Evolutionary conservation across 164 flowering plant species (phyloP).

Genomic region (Aristolochia contorta): DNA sequence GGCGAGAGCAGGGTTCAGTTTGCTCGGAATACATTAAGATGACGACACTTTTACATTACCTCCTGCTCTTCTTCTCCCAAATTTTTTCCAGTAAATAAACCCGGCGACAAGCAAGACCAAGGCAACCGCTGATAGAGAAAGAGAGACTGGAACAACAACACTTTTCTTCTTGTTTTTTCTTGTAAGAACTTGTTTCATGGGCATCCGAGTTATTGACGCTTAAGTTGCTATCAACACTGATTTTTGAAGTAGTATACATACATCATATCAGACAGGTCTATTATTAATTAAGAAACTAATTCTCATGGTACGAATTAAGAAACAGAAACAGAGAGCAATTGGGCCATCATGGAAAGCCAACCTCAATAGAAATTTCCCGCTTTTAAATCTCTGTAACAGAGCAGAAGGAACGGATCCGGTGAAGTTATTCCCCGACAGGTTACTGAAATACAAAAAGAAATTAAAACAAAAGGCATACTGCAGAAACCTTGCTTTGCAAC

Average conservation of each 20-base stretch:
- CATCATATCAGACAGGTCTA: too few relatives aligned
- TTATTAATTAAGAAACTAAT: too few relatives aligned
- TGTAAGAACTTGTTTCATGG: not conserved
- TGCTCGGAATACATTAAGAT: too few relatives aligned
- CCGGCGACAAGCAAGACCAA: not conserved
- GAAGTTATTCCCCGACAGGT: constrained; percentile 2
- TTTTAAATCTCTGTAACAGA: not conserved
- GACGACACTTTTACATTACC: too few relatives aligned
- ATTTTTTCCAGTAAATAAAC: not conserved
- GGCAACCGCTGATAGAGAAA: not conserved
- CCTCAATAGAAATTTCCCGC: constrained; percentile 1
- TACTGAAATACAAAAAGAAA: not conserved
- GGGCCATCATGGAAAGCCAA: not conserved
- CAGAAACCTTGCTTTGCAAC: too few relatives aligned
- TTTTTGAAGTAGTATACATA: not conserved
- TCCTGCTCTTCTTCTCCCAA: not conserved
- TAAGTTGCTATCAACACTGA: not conserved
- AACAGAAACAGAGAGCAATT: too few relatives aligned
- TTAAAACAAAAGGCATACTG: too few relatives aligned
- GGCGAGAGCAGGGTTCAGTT: too few relatives aligned
- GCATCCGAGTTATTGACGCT: not conserved
- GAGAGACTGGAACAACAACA: not conserved
- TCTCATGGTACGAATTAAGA: too few relatives aligned
- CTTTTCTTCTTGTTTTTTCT: not conserved
- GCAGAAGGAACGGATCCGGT: not conserved